Conservation (phyloP, 2,329 filamentous ascomycete genomes). For the Colletotrichum spaethianum region DNA sequence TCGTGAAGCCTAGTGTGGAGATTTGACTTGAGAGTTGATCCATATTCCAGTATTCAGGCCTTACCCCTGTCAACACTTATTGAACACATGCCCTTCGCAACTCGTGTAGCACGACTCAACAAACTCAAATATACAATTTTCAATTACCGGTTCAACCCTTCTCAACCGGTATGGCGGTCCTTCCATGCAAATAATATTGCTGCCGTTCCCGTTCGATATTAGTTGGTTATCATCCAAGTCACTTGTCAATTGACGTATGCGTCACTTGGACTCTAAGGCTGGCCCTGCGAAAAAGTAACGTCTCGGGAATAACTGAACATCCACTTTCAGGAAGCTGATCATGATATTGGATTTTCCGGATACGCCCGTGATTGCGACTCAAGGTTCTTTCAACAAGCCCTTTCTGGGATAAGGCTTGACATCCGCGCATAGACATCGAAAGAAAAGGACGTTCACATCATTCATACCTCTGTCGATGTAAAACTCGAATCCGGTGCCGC, state of each 20-base stretch:
- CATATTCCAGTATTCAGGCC: background rate
- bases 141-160: background rate
- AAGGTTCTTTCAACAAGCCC: background rate
- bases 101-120: constrained; percentile 9
- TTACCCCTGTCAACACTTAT: constrained; percentile 6
- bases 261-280: background rate
- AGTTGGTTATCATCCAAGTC: background rate
- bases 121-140: constrained; percentile 1
- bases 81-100: constrained; percentile 1
- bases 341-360: background rate
- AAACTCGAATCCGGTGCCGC: too few species aligned
- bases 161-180: background rate
- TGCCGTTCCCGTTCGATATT: background rate
- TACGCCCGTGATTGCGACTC: background rate
- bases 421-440: background rate
- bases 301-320: background rate
- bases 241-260: background rate
- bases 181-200: background rate
- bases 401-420: background rate
- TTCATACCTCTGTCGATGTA: too few species aligned
- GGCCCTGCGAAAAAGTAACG: background rate
- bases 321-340: background rate
- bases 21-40: background rate
- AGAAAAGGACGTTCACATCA: too few species aligned
- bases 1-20: background rate